phyloP scores from a whole-genome alignment of 2,329 filamentous ascomycete genomes.

The Talaromyces marneffei region DNA sequence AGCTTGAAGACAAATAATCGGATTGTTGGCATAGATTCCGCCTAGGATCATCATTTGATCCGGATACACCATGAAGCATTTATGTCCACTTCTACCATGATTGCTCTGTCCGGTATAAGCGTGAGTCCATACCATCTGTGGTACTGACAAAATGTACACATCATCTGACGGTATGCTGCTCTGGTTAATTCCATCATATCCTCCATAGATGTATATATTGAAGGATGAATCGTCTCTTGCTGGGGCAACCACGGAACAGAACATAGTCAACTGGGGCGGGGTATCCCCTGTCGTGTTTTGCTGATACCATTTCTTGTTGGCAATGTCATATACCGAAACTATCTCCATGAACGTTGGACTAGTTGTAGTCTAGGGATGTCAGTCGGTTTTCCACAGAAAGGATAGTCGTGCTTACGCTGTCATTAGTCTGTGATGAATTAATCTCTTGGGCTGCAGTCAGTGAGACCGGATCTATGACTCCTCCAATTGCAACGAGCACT shows the following conservation, averaged over 20 bases:
- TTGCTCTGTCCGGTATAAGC: constrained; percentile 18
- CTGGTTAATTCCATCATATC: constrained; percentile 24
- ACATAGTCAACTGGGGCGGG: constrained; percentile 32
- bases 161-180: constrained; percentile 24
- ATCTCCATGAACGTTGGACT: constrained; percentile 35
- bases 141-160: constrained; percentile 31
- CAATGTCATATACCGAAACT: constrained; percentile 36
- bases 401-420: constrained; percentile 17
- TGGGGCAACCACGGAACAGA: constrained; percentile 39
- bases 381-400: not conserved
- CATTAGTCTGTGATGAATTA: constrained; percentile 13
- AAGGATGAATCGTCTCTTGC: constrained; percentile 35
- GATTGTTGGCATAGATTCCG: constrained; percentile 20
- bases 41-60: constrained; percentile 42
- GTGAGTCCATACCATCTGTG: constrained; percentile 32
- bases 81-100: constrained; percentile 27
- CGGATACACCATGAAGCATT: constrained; percentile 42
- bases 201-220: constrained; percentile 33
- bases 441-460: constrained; percentile 14
- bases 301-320: constrained; percentile 23
- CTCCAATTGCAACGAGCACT: constrained; percentile 37
- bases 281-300: constrained; percentile 38
- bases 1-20: constrained; percentile 43
- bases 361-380: constrained; percentile 15
- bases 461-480: constrained; percentile 25